phyloP scores from a whole-genome alignment of 2,329 filamentous ascomycete genomes.

The Exophiala sideris region DNA sequence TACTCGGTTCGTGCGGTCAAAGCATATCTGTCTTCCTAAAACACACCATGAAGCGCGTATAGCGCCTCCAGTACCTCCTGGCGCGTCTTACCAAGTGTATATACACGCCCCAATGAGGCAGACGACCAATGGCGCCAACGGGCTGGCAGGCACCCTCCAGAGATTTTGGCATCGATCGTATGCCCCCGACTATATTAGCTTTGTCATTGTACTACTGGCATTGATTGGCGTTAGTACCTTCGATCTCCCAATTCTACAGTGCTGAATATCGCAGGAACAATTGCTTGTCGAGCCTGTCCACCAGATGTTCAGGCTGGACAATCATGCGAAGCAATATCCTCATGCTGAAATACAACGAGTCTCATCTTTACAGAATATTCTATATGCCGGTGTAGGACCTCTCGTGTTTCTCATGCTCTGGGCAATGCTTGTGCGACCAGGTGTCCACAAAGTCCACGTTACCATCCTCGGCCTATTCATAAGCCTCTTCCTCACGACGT shows the following conservation, averaged over 20 bases:
- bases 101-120: constrained; percentile 8
- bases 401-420: constrained; percentile 63
- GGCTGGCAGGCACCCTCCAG: constrained; percentile 46
- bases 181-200: constrained; percentile 81
- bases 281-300: constrained; percentile 80
- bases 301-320: constrained; percentile 87
- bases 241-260: neutral
- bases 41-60: too few species aligned
- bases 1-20: too few species aligned
- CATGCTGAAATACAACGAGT: constrained; percentile 83
- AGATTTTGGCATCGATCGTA: constrained; percentile 68
- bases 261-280: constrained; percentile 56
- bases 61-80: too few species aligned
- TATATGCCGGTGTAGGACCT: constrained; percentile 74
- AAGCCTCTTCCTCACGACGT: constrained; percentile 69
- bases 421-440: constrained; percentile 60
- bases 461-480: constrained; percentile 78
- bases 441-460: constrained; percentile 77
- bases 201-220: constrained; percentile 64
- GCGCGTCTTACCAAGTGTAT: too few species aligned
- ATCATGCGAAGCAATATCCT: constrained; percentile 79
- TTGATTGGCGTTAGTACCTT: constrained; percentile 49
- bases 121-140: constrained; percentile 23
- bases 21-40: too few species aligned
- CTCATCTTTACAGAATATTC: constrained; percentile 66